A percentile compares a stretch with the other conserved stretches of the same genome.
Conservation (phyloP, 2,329 filamentous ascomycete species). For the Cordyceps militaris region DNA sequence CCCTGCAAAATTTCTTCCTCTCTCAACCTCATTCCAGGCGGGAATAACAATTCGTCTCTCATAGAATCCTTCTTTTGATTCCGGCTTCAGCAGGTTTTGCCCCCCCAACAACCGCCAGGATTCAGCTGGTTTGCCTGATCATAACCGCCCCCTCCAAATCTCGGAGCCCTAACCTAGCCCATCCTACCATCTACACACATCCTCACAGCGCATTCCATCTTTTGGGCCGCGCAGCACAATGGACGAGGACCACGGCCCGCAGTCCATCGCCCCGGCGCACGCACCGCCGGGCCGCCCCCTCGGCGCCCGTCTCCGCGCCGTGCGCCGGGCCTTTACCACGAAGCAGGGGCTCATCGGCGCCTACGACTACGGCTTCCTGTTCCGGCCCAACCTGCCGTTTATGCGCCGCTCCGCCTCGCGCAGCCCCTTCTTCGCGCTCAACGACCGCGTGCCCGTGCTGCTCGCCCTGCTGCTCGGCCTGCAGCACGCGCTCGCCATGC, state of each 20-base stretch:
- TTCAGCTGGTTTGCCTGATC: constrained; percentile 19
- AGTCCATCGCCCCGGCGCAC: constrained; percentile 38
- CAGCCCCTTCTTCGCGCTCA: constrained; percentile 77
- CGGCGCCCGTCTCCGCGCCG: constrained; percentile 20
- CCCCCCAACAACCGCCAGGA: constrained; percentile 21
- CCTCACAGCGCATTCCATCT: neutral
- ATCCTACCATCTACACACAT: neutral
- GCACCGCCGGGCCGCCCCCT: constrained; percentile 28
- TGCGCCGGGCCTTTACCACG: constrained; percentile 40
- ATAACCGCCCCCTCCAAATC: constrained; percentile 12
- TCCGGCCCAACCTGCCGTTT: constrained; percentile 76
- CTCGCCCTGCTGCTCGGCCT: constrained; percentile 60
- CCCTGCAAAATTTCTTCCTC: neutral
- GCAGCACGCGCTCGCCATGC: constrained; percentile 69
- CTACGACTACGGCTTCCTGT: constrained; percentile 88
- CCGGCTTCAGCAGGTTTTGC: constrained; percentile 24
- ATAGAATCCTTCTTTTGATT: neutral
- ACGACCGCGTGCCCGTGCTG: constrained; percentile 61
- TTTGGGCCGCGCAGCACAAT: constrained; percentile 28
- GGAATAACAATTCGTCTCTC: neutral
- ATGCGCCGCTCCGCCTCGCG: constrained; percentile 42
- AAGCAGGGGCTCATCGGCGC: constrained; percentile 71
- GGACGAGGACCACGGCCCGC: constrained; percentile 51
- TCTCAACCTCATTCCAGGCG: neutral
- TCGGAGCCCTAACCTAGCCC: neutral